These are phyloP conservation scores for Desmodesmus armatus DNA, from an alignment of 139 green algal species.

Conservation along the genomic window DNA sequence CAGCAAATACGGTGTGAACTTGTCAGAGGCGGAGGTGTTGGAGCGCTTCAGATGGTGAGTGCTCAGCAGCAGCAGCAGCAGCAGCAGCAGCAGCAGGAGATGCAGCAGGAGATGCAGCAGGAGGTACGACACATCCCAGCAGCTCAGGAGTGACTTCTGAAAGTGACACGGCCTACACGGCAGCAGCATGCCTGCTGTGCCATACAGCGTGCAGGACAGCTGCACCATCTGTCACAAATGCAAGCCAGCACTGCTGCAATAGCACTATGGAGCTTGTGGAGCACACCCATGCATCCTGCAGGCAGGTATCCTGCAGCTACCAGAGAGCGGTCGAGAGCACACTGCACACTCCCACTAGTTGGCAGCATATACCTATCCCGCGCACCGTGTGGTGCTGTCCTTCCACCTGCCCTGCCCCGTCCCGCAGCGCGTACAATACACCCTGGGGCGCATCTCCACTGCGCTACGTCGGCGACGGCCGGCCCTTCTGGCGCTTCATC, in stretches of 20 bases:
- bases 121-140: neutral
- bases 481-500: slow-evolving; percentile 79
- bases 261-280: too few relatives aligned
- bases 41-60: slow-evolving; percentile 60
- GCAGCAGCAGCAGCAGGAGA: neutral
- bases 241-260: too few relatives aligned
- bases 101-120: neutral
- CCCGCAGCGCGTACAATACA: slow-evolving; percentile 73
- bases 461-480: slow-evolving; percentile 82
- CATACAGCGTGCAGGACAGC: too few relatives aligned
- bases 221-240: neutral
- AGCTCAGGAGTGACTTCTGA: neutral
- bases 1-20: slow-evolving; percentile 58
- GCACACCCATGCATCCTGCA: too few relatives aligned
- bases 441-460: slow-evolving; percentile 67
- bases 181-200: neutral
- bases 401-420: neutral
- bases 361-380: neutral
- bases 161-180: neutral
- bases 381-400: neutral
- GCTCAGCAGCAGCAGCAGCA: neutral
- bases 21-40: slow-evolving; percentile 71
- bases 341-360: too few relatives aligned
- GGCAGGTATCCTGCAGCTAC: too few relatives aligned
- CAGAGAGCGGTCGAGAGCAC: too few relatives aligned